Conservation (phyloP, 2,329 filamentous ascomycete genomes). For the Pseudogymnoascus sp. region DNA sequence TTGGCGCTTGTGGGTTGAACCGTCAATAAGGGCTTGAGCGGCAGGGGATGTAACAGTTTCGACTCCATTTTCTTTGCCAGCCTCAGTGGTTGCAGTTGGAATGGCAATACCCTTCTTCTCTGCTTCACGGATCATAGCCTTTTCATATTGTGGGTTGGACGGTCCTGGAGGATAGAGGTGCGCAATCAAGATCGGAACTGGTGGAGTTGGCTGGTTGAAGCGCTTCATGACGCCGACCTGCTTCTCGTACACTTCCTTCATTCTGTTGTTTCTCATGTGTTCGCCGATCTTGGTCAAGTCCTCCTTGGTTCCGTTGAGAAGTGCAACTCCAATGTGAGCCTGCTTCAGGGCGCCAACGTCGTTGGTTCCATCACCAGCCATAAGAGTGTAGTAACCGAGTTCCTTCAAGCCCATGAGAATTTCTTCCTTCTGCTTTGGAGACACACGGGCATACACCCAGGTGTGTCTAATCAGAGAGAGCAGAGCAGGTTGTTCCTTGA, state of each 20-base stretch:
- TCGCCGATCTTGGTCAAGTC: constrained; percentile 89
- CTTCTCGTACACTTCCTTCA: constrained; percentile 99
- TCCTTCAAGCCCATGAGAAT: constrained; percentile 96
- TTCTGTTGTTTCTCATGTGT: constrained; percentile 87
- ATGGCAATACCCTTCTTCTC: constrained; percentile 63
- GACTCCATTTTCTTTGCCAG: constrained; percentile 46
- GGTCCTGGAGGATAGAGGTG: constrained; percentile 90
- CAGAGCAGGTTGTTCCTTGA: constrained; percentile 73
- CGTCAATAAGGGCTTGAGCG: constrained; percentile 51
- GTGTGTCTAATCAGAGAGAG: constrained; percentile 74
- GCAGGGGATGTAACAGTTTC: constrained; percentile 62
- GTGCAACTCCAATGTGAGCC: constrained; percentile 90
- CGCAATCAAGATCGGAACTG: constrained; percentile 84
- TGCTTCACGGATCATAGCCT: constrained; percentile 82
- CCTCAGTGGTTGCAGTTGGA: constrained; percentile 44
- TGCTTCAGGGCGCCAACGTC: constrained; percentile 97
- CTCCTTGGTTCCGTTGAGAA: constrained; percentile 88
- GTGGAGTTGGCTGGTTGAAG: constrained; percentile 91
- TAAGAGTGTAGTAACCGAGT: constrained; percentile 93
- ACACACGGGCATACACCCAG: constrained; percentile 98
- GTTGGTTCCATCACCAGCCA: constrained; percentile 98
- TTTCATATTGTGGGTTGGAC: constrained; percentile 86
- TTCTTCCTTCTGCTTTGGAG: constrained; percentile 97
- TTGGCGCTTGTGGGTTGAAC: constrained; percentile 48
- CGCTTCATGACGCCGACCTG: constrained; percentile 84